Percentiles rank a stretch among this genome's conserved stretches.
Conservation (phyloP, 192 early-diverging fungal species). For the Coemansia sp. region DNA sequence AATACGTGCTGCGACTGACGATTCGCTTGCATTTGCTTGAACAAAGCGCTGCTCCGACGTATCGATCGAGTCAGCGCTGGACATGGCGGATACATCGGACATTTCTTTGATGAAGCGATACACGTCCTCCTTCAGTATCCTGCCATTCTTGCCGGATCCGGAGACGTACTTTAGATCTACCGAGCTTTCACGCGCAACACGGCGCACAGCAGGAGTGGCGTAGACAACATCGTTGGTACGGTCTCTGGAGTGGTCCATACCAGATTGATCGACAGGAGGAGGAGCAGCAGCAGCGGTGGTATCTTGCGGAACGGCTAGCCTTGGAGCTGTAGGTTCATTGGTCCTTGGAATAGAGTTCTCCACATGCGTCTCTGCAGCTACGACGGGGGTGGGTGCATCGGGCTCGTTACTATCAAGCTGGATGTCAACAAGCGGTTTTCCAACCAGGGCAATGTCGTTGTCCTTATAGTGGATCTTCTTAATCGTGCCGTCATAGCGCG, state of each 20-base stretch:
- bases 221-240: slow-evolving; percentile 55
- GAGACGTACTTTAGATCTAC: slow-evolving; percentile 72
- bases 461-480: slow-evolving; percentile 76
- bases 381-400: background rate
- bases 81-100: background rate
- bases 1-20: slow-evolving; percentile 28
- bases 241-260: slow-evolving; percentile 24
- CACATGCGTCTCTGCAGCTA: background rate
- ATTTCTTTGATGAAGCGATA: slow-evolving; percentile 37
- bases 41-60: slow-evolving; percentile 29
- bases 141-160: slow-evolving; percentile 81
- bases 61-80: background rate
- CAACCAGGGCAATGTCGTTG: slow-evolving; percentile 91
- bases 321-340: background rate
- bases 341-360: background rate
- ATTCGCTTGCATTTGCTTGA: slow-evolving; percentile 25
- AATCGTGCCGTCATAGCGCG: slow-evolving; percentile 86
- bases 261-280: background rate
- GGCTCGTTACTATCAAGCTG: slow-evolving; percentile 51
- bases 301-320: background rate
- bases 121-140: slow-evolving; percentile 94
- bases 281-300: background rate
- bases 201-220: slow-evolving; percentile 87
- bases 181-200: slow-evolving; percentile 75
- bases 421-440: slow-evolving; percentile 86